Base-by-base conservation (phyloP, 768 basidiomycete species). In the Postia placenta region DNA sequence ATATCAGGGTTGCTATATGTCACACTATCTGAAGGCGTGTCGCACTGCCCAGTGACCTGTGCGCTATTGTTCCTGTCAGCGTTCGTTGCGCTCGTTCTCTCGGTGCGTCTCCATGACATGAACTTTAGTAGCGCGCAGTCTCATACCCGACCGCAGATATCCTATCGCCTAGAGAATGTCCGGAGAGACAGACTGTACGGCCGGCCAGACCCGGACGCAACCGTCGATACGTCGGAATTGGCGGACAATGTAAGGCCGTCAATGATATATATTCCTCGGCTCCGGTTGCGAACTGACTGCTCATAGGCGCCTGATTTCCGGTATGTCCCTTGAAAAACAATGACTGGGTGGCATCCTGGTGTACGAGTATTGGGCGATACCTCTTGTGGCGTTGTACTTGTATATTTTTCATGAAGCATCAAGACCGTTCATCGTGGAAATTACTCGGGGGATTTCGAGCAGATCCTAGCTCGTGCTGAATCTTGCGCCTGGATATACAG, bases 211-310 rank as follows among this genome's bases (percentile, higher is more conserved):
- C 54, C 33, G 6, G 52, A 60, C 4, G 61, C 58, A 4, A 52
- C 55, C 14, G 61, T 63, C 3, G 61, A 63, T 25, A 59, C 58
- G 12, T 42, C 55, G 5, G 59, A 58, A 36, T 51, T 60, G 39
- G 61, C 61, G 28, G 61, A 63, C 44, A 48, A 59, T 55, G 61
- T 59, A 33, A 5, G 55, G 22, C n/a, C n/a, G n/a, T n/a, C n/a
- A n/a, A n/a, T n/a, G n/a, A n/a, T n/a, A n/a, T n/a, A n/a, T n/a
- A n/a, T n/a, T n/a, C n/a, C n/a, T n/a, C n/a, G n/a, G n/a, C n/a
- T n/a, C n/a, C n/a, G n/a, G n/a, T n/a, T n/a, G n/a, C n/a, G n/a
- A n/a, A n/a, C n/a, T n/a, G n/a, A n/a, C 26, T 11, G 9, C 12
- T 22, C 25, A 5, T 26, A 54, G 53, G 53, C 53, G 9, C 45